Base-by-base conservation (phyloP, 2,329 filamentous ascomycete species). In the Ceratocystis cubensis region DNA sequence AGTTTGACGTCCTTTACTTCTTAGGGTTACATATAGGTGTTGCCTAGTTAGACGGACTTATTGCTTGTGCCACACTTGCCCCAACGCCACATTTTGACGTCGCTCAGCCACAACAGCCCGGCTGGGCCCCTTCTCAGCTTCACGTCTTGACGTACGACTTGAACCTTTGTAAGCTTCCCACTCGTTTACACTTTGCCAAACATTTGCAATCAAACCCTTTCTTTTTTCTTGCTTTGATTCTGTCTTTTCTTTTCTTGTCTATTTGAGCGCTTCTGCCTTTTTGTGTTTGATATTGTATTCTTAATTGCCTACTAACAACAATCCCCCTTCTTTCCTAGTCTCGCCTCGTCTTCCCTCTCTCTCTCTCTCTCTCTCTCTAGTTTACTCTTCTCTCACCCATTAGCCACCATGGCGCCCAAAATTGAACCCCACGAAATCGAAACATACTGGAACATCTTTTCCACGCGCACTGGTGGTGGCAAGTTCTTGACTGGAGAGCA, bases 361-460 rank as follows among this genome's bases (percentile, higher is more conserved):
- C 25, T 33, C 13, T 7, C 25, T 33, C 20, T n/a, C 45, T 46
- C 22, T 53, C 22, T 3, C 41, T 20, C 15, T 5, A 25, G 25
- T n/a, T 2, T 28, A 15, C 20, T 41, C 53, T 56, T 30, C 17
- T 33, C 20, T 33, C 44, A 44, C 1, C 64, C 57, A 63, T 28
- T 20, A 17, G 5, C n/a, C 73, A 75, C 67, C 71, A 84, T 84
- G 81, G 78, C 82, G 71, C 82, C 82, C 73, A 81, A 82, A 73
- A 85, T 85, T 74, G 83, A 85, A 74, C 76, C 82, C 65, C 78
- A 81, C 72, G 83, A 85, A 74, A 83, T 85, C 71, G 83, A 85
- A 71, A 85, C 83, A 64, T 85, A 85, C 75, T 85, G 83, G 83
- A 84, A 84, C 73, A 85, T 85, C 75, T 85, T 85, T 73, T 76